Evolutionary conservation across 345 rosid genomes (phyloP).

Genomic region (Acer saccharum): DNA sequence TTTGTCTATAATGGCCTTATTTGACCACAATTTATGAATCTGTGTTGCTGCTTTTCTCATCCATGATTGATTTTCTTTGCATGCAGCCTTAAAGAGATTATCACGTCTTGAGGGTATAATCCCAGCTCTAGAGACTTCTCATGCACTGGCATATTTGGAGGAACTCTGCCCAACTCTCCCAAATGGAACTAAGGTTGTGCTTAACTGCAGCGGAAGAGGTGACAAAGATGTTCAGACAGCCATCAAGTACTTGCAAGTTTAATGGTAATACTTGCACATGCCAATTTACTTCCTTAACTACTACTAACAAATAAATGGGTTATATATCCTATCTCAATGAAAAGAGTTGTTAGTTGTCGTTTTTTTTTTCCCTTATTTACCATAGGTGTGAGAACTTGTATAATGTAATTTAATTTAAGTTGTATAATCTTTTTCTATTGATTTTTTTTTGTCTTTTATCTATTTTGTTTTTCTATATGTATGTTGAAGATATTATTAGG

Average conservation of each 20-base stretch:
- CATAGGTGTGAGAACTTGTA: background rate
- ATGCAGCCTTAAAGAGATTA: conserved; percentile 81
- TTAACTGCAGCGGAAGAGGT: conserved; percentile 94
- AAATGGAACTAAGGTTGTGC: conserved; percentile 60
- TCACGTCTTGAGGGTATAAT: conserved; percentile 85
- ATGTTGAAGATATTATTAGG: too few relatives aligned
- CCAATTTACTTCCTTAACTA: background rate
- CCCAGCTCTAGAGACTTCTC: conserved; percentile 94
- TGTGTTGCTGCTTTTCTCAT: background rate
- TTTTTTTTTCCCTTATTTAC: background rate
- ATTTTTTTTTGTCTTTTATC: too few relatives aligned
- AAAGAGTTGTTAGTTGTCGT: too few relatives aligned
- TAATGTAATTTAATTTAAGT: too few relatives aligned
- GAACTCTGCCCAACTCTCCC: conserved; percentile 78
- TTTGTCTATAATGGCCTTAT: background rate
- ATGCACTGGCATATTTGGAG: conserved; percentile 79
- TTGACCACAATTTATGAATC: background rate
- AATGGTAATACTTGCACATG: background rate
- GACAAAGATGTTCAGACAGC: conserved; percentile 95
- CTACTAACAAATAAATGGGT: too few relatives aligned
- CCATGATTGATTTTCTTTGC: background rate
- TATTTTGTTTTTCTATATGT: too few relatives aligned
- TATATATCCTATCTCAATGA: too few relatives aligned
- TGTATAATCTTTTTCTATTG: too few relatives aligned
- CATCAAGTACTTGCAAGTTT: conserved; percentile 64